Base-by-base conservation (phyloP, 352 stramenopile species). In the Phytophthora quininea region DNA sequence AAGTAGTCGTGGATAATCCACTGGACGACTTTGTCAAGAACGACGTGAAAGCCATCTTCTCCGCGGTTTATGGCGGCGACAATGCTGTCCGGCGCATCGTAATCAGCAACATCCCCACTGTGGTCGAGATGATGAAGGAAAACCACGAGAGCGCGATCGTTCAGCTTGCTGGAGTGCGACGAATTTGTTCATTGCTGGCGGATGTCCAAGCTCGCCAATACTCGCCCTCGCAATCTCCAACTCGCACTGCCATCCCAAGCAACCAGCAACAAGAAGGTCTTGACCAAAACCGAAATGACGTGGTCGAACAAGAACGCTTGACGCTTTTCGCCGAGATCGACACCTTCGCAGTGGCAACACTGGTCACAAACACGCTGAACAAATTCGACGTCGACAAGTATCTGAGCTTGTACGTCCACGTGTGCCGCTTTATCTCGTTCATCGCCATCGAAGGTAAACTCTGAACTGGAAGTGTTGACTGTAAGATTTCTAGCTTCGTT, bases 1-100 rank as follows among this genome's bases (percentile, higher is more conserved):
- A 68, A 4, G 79, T 74, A 24, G 81, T 76, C n/a, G 31, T 78
- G 3, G 80, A 82, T 24, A 86, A 90, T 47, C 69, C 77, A 24
- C 79, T 93, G 15, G 85, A 93, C 49, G 78, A 89, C 49, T 91
- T 90, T 48, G 77, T 93, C 11, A 76, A 86, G 62, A 85, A 86
- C 37, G 82, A 93, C 35, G 83, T 93, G 55, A 88, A 91, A 58
- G 82, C 82, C 49, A 89, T 93, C 47, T 91, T 93, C 64, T 73
- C 74, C 3, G 72, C 77, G 12, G 77, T 91, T 24, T 93, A 86
- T 42, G 85, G 82, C 24, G 85, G 85, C 32, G 81, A 86, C 9
- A 87, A 91, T 49, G 84, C 85, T 12, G 81, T 93, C n/a, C 58
- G 74, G 10, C 80, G 85, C 35, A 90, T 93, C 51, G 71, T 65